Base-by-base conservation (phyloP, 192 early-diverging fungal genomes). In the Coemansia sp. region DNA sequence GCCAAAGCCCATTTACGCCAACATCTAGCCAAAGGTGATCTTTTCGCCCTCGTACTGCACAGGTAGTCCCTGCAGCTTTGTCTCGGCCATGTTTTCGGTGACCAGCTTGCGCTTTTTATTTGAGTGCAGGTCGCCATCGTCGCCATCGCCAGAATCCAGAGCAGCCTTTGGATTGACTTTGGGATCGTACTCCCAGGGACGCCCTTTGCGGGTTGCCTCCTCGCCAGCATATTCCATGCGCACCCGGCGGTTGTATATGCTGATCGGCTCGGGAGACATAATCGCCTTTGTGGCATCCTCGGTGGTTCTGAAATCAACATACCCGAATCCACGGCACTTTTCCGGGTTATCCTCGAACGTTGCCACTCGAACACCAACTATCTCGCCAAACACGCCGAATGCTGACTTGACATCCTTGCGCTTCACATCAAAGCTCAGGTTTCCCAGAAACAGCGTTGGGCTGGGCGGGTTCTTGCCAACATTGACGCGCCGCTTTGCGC, bases 301-400 rank as follows among this genome's bases (percentile, higher is more conserved):
- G 0, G 86, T 84, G 40, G 71, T 77, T 64, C 81, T 84, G 49
- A 85, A 92, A 56, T 92, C 89, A 63, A 92, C 79, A 63, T 92
- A 92, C 2, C 77, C 90, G 65, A 92, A 92, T 19, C 91, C 91
- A 79, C 90, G 91, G 84, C 89, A 91, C 69, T 90, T 91, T 65
- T 89, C 88, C 52, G 85, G 76, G 43, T 83, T 85, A 65, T 92
- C 91, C 65, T 92, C 86, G 61, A 92, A 92, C 1, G 90, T 89
- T 2, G 87, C 89, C 60, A 92, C 64, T 16, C 90, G 79, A 13
- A 92, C 87, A n/a, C 86, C 86, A 16, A 86, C 79, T 38, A 92
- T 86, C 65, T 86, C 76, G 40, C 89, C 91, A 56, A 81, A 88
- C 57, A 76, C 77, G 44, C 77, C 80, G 82, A 92, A 92, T 8